Evolutionary conservation across 306 rosid species (phyloP).

Genomic region (Ormosia emarginata): DNA sequence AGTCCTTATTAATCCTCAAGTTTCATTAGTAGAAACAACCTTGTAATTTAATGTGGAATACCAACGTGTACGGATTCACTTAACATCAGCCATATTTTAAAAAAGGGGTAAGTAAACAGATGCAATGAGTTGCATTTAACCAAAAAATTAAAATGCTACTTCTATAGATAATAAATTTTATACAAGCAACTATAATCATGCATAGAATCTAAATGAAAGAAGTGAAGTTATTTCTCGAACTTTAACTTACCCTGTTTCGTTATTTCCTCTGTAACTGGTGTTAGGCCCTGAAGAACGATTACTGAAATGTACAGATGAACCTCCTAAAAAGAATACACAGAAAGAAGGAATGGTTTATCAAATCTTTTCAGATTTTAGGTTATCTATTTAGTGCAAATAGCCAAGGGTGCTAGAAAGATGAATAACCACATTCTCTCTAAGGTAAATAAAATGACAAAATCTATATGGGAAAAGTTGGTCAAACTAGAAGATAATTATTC

Average conservation of each 20-base stretch:
- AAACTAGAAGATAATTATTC: not conserved
- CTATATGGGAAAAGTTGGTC: not conserved
- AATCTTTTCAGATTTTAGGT: not conserved
- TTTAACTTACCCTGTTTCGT: conserved; percentile 56
- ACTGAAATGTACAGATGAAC: conserved; percentile 53
- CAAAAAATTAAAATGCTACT: not conserved
- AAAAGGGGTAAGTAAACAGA: conserved; percentile 1
- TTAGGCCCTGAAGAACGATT: conserved; percentile 40
- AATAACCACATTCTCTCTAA: not conserved
- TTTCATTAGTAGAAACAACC: not conserved
- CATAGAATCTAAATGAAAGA: not conserved
- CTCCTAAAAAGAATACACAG: conserved; percentile 32
- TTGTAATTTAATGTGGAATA: no score
- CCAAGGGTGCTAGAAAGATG: not conserved
- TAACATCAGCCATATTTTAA: not conserved
- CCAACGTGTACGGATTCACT: no score
- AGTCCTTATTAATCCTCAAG: not conserved
- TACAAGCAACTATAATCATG: not conserved
- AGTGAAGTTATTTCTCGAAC: conserved; percentile 7
- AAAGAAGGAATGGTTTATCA: not conserved
- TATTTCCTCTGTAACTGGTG: conserved; percentile 43
- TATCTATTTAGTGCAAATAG: not conserved
- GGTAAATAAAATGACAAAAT: not conserved
- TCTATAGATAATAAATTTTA: not conserved
- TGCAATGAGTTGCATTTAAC: not conserved